Evolutionary conservation across 176 grass and related monocot genomes (phyloP).

Genomic region (Cenchrus americanus): DNA sequence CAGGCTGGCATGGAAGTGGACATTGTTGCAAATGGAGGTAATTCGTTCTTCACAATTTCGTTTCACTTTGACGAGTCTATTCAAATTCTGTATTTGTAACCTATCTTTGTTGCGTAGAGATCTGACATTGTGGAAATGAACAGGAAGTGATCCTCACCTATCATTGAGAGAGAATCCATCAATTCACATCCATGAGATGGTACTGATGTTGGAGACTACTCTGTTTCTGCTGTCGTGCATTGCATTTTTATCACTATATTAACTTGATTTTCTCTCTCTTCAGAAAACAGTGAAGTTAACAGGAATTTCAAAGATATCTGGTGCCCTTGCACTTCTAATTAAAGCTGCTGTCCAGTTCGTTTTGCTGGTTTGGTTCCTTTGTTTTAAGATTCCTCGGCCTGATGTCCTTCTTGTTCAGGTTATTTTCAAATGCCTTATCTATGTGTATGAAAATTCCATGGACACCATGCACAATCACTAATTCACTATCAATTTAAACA

Average conservation of each 20-base stretch:
- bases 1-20: slow-evolving; percentile 91
- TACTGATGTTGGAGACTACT: slow-evolving; percentile 26
- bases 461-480: not conserved
- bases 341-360: slow-evolving; percentile 86
- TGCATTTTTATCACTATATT: not conserved
- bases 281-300: slow-evolving; percentile 77
- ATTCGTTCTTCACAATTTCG: not conserved
- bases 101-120: not conserved
- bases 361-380: slow-evolving; percentile 83
- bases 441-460: slow-evolving; percentile 7
- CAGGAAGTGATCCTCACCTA: slow-evolving; percentile 89
- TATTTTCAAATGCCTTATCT: slow-evolving; percentile 14
- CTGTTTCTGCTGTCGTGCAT: not conserved
- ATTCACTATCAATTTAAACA: slow-evolving; percentile 14
- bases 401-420: slow-evolving; percentile 93
- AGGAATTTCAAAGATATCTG: slow-evolving; percentile 86
- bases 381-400: slow-evolving; percentile 84
- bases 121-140: slow-evolving; percentile 39
- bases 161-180: slow-evolving; percentile 71
- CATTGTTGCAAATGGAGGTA: slow-evolving; percentile 96
- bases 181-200: slow-evolving; percentile 87
- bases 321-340: slow-evolving; percentile 74
- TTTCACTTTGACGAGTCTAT: not conserved
- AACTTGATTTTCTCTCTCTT: slow-evolving; percentile 14
- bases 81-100: not conserved